These are phyloP conservation scores for Magnusiomyces tetraspermus DNA, from an alignment of 1,139 yeast genomes.

Conservation along the genomic window DNA sequence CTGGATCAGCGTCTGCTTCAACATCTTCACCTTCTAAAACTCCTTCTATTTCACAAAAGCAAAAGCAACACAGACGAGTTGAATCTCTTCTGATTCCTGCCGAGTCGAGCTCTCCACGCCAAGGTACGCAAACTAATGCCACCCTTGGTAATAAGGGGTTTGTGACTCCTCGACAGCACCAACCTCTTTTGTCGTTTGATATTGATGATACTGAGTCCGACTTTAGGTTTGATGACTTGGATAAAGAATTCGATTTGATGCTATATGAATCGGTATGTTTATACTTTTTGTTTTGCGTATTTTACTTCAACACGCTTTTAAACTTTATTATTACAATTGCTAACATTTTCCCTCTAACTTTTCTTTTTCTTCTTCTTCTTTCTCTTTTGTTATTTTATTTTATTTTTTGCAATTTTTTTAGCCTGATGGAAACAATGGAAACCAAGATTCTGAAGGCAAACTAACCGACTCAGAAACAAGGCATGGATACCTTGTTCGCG, in stretches of 20 bases:
- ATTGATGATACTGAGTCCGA: conserved; percentile 32
- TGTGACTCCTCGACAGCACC: not conserved
- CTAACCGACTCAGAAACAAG: conserved; percentile 8
- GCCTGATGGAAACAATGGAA: not conserved
- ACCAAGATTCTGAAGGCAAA: not conserved
- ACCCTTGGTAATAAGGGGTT: not conserved
- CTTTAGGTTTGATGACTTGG: conserved; percentile 34
- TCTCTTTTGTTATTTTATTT: too few species aligned
- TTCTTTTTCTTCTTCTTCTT: too few species aligned
- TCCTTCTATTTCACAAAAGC: too few species aligned
- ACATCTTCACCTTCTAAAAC: too few species aligned
- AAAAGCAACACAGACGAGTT: not conserved
- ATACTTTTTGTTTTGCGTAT: not conserved
- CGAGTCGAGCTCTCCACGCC: not conserved
- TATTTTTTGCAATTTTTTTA: not conserved
- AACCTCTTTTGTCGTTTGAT: conserved; percentile 18
- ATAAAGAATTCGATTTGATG: conserved; percentile 33
- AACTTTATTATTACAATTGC: not conserved
- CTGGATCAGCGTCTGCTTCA: not conserved
- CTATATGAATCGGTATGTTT: conserved; percentile 17
- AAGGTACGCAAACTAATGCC: too few species aligned
- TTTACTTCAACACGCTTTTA: not conserved
- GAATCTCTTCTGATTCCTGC: not conserved
- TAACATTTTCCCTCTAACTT: too few species aligned
- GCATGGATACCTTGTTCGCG: conserved; percentile 31